phyloP scores from a whole-genome alignment of 1,139 yeast species.

The Lodderomyces margitis region DNA sequence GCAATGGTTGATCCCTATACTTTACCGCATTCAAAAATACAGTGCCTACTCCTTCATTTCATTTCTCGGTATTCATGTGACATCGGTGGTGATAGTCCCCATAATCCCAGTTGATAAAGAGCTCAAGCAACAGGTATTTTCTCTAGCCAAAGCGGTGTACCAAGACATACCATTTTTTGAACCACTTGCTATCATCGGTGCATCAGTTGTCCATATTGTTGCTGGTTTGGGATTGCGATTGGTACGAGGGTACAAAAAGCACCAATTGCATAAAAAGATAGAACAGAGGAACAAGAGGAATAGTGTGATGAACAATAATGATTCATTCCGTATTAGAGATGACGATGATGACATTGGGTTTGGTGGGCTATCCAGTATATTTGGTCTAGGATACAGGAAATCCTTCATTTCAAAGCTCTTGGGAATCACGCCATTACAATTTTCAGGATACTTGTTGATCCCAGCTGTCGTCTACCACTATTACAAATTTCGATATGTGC shows the following conservation, averaged over 20 bases:
- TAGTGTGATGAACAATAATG: constrained; percentile 5
- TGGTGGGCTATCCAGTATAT: constrained; percentile 53
- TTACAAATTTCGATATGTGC: constrained; percentile 47
- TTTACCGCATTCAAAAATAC: constrained; percentile 49
- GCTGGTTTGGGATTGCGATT: constrained; percentile 54
- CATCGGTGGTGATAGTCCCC: constrained; percentile 58
- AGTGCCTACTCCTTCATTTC: constrained; percentile 59
- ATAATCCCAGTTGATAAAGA: constrained; percentile 35
- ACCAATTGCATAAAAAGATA: neutral
- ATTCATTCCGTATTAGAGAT: constrained; percentile 12
- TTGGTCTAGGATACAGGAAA: constrained; percentile 54
- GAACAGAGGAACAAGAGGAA: neutral
- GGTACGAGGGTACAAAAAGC: constrained; percentile 19
- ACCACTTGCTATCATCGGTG: constrained; percentile 44
- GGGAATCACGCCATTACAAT: constrained; percentile 47
- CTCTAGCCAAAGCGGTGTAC: constrained; percentile 62
- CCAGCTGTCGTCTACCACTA: constrained; percentile 50
- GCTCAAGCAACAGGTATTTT: constrained; percentile 54
- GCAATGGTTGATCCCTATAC: constrained; percentile 13
- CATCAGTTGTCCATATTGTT: constrained; percentile 48
- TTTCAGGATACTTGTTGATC: constrained; percentile 57
- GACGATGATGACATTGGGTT: constrained; percentile 49
- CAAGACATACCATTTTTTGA: constrained; percentile 52
- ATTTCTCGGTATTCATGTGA: constrained; percentile 58
- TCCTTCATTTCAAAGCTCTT: constrained; percentile 43